Evolutionary conservation across 2,329 filamentous ascomycete species (phyloP), one percentile per base, ranked within the genome.

Genomic region (Macrophomina tecta): DNA sequence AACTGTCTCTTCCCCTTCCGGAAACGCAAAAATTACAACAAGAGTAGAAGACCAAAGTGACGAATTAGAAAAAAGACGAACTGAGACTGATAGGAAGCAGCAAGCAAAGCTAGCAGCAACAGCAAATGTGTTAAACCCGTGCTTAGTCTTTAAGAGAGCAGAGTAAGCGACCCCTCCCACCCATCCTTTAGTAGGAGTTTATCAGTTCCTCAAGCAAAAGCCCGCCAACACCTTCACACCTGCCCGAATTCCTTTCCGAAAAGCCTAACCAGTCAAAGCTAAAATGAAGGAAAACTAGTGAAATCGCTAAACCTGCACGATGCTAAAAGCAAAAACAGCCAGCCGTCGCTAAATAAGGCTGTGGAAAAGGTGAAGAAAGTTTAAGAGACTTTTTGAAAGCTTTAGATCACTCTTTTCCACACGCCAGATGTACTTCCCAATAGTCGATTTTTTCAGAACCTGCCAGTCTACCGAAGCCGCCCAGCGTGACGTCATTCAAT

Each of bases 1-100:
- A 60, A 52, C 65, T 61, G 32, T 49, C 48, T 48, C 34, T 30
- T 34, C 34, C 18, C 55, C 52, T 45, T 49, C 58, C 32, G 45
- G 30, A 18, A 48, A 62, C 45, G 45, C 45, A 48, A 38, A 69
- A 65, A 79, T 78, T 78, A 79, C 74, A 79, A 78, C 74, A 76
- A 78, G 74, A 69, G 76, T 77, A 77, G 69, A 70, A 76, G 77
- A 72, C 71, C 74, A 75, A 75, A 72, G 70, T 67, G 51, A 38
- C 14, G 36, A 63, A 38, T 38, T 23, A 14, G 45, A 18, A 55
- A 34, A 62, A 16, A 48, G 40, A 49, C 32, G 45, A 49, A 49
- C 58, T 49, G 16, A 40, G 46, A 61, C 56, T 61, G 28, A 49
- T 49, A 38, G 45, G 11, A 18, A 32, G 42, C 56, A 58, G 58